Conservation (phyloP, 2,329 filamentous ascomycete species). For the Diplodia seriata region DNA sequence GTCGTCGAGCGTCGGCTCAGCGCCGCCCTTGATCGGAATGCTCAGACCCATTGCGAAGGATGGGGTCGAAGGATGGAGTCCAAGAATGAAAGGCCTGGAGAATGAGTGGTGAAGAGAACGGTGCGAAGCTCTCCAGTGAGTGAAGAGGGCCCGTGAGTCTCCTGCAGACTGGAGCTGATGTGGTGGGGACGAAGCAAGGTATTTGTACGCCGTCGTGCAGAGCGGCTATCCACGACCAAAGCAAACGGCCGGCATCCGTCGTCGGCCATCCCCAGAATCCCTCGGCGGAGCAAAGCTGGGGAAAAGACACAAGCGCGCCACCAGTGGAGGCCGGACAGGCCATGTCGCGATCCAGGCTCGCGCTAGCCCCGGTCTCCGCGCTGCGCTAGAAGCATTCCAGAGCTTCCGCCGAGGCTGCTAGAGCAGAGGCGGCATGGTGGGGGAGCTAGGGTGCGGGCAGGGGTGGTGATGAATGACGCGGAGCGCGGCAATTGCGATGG, state of each 20-base stretch:
- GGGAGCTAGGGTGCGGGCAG: not conserved
- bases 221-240: not conserved
- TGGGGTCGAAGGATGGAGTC: not conserved
- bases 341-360: conserved; percentile 19
- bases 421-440: not conserved
- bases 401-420: conserved; percentile 22
- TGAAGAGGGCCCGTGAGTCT: conserved; percentile 5
- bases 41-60: conserved; percentile 32
- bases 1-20: conserved; percentile 46
- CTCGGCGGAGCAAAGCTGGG: conserved; percentile 19
- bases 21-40: conserved; percentile 38
- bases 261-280: not conserved
- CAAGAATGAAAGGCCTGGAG: not conserved
- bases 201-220: conserved; percentile 19
- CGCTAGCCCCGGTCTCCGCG: not conserved
- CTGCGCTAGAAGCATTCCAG: conserved; percentile 25
- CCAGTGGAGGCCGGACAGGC: conserved; percentile 2
- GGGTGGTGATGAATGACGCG: not conserved
- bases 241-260: not conserved
- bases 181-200: not conserved
- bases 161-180: not conserved
- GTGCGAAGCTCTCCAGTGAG: not conserved
- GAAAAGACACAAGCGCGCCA: conserved; percentile 2
- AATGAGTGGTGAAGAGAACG: not conserved
- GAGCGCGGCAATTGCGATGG: not conserved